Base-by-base conservation (phyloP, 225 moss, liverwort and hornwort genomes). In the Pseudisothecium myosuroides region DNA sequence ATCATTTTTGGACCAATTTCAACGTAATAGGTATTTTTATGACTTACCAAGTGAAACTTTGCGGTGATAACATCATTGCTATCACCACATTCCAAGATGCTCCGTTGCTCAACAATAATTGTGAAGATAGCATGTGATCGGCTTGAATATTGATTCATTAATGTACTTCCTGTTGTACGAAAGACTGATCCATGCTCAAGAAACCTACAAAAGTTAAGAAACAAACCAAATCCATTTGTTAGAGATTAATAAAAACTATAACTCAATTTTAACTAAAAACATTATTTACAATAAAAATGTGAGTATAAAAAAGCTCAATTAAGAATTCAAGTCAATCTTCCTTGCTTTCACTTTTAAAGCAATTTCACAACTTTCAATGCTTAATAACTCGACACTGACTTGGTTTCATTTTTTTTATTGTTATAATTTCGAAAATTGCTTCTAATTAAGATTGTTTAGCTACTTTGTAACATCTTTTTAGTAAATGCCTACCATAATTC, bases 91-190 rank as follows among this genome's bases (percentile, higher is more conserved):
- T 95, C 95, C 20, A 93, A 72, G 36, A 97, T 90, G 36, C 94
- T 94, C 43, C 97, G 90, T 87, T 97, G 97, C 86, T 97, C 96
- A 15, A 97, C 93, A 87, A 95, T 96, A 76, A 97, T 97, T 43
- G 97, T 97, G 85, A 97, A 97, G 59, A 97, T 97, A 39, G 96
- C 97, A 83, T 97, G 97, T 67, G 97, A 97, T 86, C 96, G 93
- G 65, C 97, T 97, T 69, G 96, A 97, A 90, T 95, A 93, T 63
- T 95, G 92, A 73, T 97, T 97, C 97, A 96, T 97, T 60, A 96
- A 86, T 31, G 97, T 97, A 91, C 97, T 97, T 80, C 96, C 97
- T 59, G 95, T 97, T 49, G 96, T 96, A 55, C 95, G 95, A 83
- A 95, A 97, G 71, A 95, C 78, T n/a, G 96, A 96, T 39, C 96